Percentiles rank a stretch among this genome's conserved stretches.
These are phyloP conservation scores for Epichloe sp. DNA, from an alignment of 2,329 filamentous ascomycete species.

Conservation along the genomic window DNA sequence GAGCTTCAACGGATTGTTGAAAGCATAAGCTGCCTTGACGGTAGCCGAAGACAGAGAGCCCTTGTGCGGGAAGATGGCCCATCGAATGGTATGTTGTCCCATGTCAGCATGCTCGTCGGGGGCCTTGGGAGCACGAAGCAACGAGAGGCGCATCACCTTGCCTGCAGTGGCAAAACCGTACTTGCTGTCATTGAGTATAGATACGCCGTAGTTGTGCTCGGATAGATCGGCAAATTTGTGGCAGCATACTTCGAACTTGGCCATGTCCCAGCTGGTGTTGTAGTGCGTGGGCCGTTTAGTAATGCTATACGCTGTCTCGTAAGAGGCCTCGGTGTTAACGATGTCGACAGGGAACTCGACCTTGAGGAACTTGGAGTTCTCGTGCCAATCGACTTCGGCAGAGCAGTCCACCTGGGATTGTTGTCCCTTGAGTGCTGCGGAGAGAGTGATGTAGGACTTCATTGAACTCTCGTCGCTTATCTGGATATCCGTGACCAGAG, in stretches of 20 bases:
- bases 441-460: constrained; percentile 72
- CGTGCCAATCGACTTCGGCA: constrained; percentile 89
- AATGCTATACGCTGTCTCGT: constrained; percentile 90
- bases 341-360: constrained; percentile 94
- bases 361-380: constrained; percentile 96
- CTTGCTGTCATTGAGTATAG: constrained; percentile 88
- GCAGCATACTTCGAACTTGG: constrained; percentile 93
- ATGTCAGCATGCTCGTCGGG: constrained; percentile 91
- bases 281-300: constrained; percentile 88
- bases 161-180: constrained; percentile 90
- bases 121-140: constrained; percentile 80
- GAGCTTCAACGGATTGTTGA: constrained; percentile 64
- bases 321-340: constrained; percentile 80
- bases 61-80: constrained; percentile 77
- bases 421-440: constrained; percentile 48
- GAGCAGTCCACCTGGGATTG: constrained; percentile 60
- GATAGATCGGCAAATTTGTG: constrained; percentile 90
- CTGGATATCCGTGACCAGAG: constrained; percentile 69
- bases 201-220: constrained; percentile 79
- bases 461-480: constrained; percentile 82
- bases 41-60: constrained; percentile 60
- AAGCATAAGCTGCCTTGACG: constrained; percentile 72
- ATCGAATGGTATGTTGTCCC: constrained; percentile 76
- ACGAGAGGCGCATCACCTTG: constrained; percentile 76
- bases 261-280: constrained; percentile 96